Base-by-base conservation (phyloP, 768 basidiomycete species). In the Leccinum subgranulosum region DNA sequence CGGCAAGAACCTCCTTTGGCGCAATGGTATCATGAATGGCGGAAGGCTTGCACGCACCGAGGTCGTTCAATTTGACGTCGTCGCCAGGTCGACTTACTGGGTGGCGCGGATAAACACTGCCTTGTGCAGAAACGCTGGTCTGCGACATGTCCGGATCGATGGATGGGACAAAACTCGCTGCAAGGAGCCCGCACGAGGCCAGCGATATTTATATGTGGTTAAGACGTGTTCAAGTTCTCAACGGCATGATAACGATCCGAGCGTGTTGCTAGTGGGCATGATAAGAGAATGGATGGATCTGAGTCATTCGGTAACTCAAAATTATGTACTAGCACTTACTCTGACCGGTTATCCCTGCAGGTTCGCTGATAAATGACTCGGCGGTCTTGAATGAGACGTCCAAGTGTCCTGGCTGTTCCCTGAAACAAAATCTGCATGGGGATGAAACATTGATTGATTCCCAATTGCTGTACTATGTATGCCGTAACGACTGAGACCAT, bases 61-160 rank as follows among this genome's bases (percentile, higher is more conserved):
- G 17, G 25, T 59, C 48, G 36, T 31, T 33, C 51, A 60, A 34
- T 45, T 68, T 59, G 29, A 62, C 1, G 3, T 54, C 39, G 28
- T 58, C 57, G 21, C 27, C 41, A 31, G 46, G 34, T 36, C 49
- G 62, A 33, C 41, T 11, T 1, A 48, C 27, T 11, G 49, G 34
- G 27, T 65, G 63, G 45, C 56, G 58, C 31, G 60, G 33, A 49
- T 59, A 60, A 19, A 55, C 31, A 12, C 41, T 12, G 2, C 48
- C 9, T 39, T 66, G 58, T 19, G 28, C 14, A 9, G 55, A 57
- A 21, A 56, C 3, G 6, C 33, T 33, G 17, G 54, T 28, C 33
- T 69, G 57, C n/a, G 39, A 39, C 67, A 68, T 68, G 39, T 1
- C 45, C 11, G 31, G 11, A 31, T 58, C 11, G 45, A 49, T 9